Base-by-base conservation (phyloP, 1,284 basidiomycete genomes). In the Cryptococcus sp. region DNA sequence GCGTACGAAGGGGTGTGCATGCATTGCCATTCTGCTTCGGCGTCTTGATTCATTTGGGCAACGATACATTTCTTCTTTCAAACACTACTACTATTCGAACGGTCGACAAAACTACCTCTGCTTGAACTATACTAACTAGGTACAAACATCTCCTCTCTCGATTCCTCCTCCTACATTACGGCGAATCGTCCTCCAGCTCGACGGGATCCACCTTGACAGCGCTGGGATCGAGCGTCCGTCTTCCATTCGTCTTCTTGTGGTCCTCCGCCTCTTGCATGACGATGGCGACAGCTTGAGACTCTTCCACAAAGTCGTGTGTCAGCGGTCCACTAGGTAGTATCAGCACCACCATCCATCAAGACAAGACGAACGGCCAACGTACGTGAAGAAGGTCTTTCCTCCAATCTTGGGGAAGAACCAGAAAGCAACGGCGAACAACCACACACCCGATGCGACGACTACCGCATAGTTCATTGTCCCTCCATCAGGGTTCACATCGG, bases 371-470 rank as follows among this genome's bases (percentile, higher is more conserved):
- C 11, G 5, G 31, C 9, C 19, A n/a, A 47, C 52, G 32, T 37
- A 57, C 53, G 48, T 53, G 60, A 67, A 69, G 57, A 65, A 69
- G 1, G 67, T 69, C 43, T 60, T 62, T 35, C 67, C 67, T 12
- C 67, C 67, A 32, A 64, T 63, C 26, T 56, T 58, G 22, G 67
- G 67, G 34, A 64, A 39, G 51, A 51, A 66, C 51, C 56, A 69
- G 52, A 59, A 69, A 1, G 34, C 54, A 6, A 50, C 50, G 16
- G 67, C 65, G 37, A 69, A 69, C 10, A 52, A 19, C 63, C 65
- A 69, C 2, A 64, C 67, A 3, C 47, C 67, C 2, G 52, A 61
- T 5, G 56, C 52, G 14, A 66, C 66, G 24, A 69, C 56, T 40
- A 60, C 45, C 18, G 63, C 65, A 43, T 67, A 67, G 54, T 69